A percentile compares a stretch with the other conserved stretches of the same genome.
These are phyloP conservation scores for Breviolum minutum DNA, from an alignment of 73 alveolate species.

Conservation along the genomic window DNA sequence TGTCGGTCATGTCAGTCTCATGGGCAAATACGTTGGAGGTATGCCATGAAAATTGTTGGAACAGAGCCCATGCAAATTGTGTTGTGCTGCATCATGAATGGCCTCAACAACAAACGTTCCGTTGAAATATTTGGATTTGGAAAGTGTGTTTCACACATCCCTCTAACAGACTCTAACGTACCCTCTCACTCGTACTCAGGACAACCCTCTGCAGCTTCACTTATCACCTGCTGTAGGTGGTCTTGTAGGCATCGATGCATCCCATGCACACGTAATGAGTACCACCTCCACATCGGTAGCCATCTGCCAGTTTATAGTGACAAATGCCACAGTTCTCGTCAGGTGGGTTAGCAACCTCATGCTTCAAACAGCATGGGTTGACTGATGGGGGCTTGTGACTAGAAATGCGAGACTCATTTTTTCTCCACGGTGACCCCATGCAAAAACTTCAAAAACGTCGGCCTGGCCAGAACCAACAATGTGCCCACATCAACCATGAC, in stretches of 20 bases:
- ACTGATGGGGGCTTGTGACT: background rate
- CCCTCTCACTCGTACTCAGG: too few relatives aligned
- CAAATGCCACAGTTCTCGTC: constrained; percentile 90
- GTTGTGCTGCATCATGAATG: too few relatives aligned
- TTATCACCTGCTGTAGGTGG: constrained; percentile 33
- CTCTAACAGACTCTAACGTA: too few relatives aligned
- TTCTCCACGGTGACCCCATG: background rate
- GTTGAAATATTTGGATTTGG: too few relatives aligned
- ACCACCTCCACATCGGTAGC: constrained; percentile 93
- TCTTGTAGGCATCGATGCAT: constrained; percentile 93
- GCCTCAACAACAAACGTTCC: too few relatives aligned
- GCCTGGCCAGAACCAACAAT: background rate
- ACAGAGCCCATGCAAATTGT: too few relatives aligned
- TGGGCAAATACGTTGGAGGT: too few relatives aligned
- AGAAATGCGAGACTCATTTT: background rate
- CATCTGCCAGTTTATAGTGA: constrained; percentile 71
- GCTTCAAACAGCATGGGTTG: background rate
- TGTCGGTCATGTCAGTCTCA: too few relatives aligned
- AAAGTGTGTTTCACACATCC: too few relatives aligned
- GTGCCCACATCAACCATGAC: background rate
- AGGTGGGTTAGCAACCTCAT: constrained; percentile 80
- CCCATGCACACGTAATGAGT: constrained; percentile 95
- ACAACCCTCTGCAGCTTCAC: too few relatives aligned
- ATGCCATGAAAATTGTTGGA: too few relatives aligned
- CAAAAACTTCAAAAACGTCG: background rate